Evolutionary conservation across 768 basidiomycete genomes (phyloP), one percentile per base, ranked within the genome.

Genomic region (Paxillus involutus): DNA sequence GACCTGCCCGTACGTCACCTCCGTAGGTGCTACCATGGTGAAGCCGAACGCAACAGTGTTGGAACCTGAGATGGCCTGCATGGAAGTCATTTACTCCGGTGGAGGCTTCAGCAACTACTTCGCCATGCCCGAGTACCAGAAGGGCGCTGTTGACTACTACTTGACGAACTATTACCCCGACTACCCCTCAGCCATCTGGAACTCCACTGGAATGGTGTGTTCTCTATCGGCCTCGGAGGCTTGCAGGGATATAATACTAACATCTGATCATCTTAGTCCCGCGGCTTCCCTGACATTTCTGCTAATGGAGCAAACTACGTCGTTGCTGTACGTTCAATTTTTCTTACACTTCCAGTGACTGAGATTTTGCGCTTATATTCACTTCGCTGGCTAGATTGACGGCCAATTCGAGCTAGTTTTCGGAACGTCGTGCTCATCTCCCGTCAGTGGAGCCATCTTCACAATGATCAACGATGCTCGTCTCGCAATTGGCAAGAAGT

Each of bases 11-110:
- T 78, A 68, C 65, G 63, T 77, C 10, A 78, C 77, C 11, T 64
- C 72, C 6, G 67, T 79, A 12, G 77, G 79, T n/a, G 79, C 75
- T 12, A 80, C 79, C 2, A 73, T 75, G 59, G 64, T 77, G 33
- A 73, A 72, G 41, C 66, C 71, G 11, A 67, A 66, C 35, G 45
- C 61, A 10, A 69, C 63, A 33, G 66, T 66, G 12, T 52, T 44
- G 9, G 52, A 63, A 3, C 30, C 36, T 35, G 67, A 68, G 44
- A 51, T 52, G 35, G 67, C 67, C 16, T 68, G 67, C 53, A 59
- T 62, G 47, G 50, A 68, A 26, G 65, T 66, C 32, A 69, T 66
- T 47, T 62, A 60, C 53, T 68, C 69, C 32, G 73, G 69, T 10
- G 71, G 71, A 21, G 71, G 73, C 26, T 73, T 73, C 64, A 71